phyloP scores from a whole-genome alignment of 176 grass and related monocot species.

The Triticum turgidum region DNA sequence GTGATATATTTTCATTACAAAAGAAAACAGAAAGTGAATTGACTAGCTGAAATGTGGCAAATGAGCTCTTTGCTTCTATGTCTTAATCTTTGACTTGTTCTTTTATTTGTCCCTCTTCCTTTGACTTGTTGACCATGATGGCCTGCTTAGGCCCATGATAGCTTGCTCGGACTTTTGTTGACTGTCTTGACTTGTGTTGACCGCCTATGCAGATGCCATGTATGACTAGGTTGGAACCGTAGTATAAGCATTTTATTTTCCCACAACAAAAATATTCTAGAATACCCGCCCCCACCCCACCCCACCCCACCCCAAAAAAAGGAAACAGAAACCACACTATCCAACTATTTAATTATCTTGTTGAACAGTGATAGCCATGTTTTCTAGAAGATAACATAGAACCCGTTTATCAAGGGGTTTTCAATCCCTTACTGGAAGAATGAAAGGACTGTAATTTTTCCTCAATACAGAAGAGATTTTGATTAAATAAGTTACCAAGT shows the following conservation, averaged over 20 bases:
- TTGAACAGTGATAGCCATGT: not conserved
- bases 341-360: not conserved
- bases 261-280: not conserved
- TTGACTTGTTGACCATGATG: too few relatives aligned
- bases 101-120: too few relatives aligned
- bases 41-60: not conserved
- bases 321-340: not conserved
- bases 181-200: too few relatives aligned
- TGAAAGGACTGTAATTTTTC: not conserved
- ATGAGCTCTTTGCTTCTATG: too few relatives aligned
- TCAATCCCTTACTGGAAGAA: not conserved
- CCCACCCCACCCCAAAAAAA: not conserved
- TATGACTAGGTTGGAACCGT: too few relatives aligned
- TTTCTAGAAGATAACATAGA: not conserved
- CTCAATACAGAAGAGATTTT: not conserved
- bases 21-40: conserved; percentile 16
- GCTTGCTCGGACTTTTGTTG: too few relatives aligned
- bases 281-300: too few relatives aligned
- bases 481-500: not conserved
- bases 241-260: too few relatives aligned
- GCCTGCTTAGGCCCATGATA: too few relatives aligned
- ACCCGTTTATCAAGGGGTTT: not conserved
- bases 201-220: too few relatives aligned
- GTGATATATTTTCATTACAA: not conserved
- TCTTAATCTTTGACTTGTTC: too few relatives aligned